These are phyloP conservation scores for Penicillium lagena DNA, from an alignment of 495 filamentous ascomycete genomes.

Conservation along the genomic window DNA sequence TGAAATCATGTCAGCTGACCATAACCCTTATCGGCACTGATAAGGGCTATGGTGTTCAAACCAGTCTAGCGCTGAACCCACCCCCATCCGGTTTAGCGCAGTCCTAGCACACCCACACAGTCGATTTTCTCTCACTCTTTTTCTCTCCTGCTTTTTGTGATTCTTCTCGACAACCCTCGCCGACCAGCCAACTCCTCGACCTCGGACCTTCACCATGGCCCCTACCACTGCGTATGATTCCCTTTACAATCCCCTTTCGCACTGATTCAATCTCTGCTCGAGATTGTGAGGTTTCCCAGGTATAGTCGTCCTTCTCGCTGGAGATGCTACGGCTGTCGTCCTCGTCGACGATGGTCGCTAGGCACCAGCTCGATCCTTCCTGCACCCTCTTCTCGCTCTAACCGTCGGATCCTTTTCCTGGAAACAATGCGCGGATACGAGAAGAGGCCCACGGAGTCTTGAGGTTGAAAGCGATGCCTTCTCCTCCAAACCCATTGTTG, in stretches of 20 bases:
- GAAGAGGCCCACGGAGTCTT: constrained; percentile 64
- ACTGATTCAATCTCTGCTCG: constrained; percentile 31
- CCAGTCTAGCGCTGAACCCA: constrained; percentile 3
- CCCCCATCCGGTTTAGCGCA: constrained; percentile 8
- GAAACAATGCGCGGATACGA: constrained; percentile 34
- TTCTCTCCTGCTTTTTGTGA: constrained; percentile 15
- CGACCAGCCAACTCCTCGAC: constrained; percentile 36
- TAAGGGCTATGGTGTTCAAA: constrained; percentile 17
- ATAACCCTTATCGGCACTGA: constrained; percentile 17
- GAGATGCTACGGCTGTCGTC: constrained; percentile 40
- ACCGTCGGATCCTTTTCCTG: constrained; percentile 26
- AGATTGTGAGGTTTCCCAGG: constrained; percentile 47
- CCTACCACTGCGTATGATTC: constrained; percentile 57
- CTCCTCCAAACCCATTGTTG: constrained; percentile 81
- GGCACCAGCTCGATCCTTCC: constrained; percentile 81
- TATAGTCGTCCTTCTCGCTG: constrained; percentile 80
- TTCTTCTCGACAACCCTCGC: constrained; percentile 34
- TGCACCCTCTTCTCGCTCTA: constrained; percentile 41
- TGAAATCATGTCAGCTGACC: constrained; percentile 8
- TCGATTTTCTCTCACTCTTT: constrained; percentile 17
- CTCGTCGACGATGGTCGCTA: constrained; percentile 27
- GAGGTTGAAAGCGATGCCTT: constrained; percentile 67
- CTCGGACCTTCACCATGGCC: constrained; percentile 42
- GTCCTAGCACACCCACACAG: constrained; percentile 31
- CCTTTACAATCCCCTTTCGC: constrained; percentile 30